These are phyloP conservation scores for Cicer pinnatifidum DNA, from an alignment of 306 rosid genomes.

Conservation along the genomic window DNA sequence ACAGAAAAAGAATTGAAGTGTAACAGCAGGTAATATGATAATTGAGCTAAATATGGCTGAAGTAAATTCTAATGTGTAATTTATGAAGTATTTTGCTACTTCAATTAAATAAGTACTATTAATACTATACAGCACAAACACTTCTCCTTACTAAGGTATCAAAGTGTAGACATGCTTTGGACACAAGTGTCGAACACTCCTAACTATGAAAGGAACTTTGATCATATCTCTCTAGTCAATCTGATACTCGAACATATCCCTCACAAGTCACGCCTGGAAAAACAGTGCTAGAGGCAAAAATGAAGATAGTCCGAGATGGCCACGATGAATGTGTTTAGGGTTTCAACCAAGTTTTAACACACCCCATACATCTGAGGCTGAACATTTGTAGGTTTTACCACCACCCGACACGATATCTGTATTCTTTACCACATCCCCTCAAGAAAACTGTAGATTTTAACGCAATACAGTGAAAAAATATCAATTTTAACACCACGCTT, in stretches of 20 bases:
- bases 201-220: neutral
- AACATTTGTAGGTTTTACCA: neutral
- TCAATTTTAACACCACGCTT: neutral
- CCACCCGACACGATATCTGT: neutral
- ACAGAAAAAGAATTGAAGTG: conserved; percentile 30
- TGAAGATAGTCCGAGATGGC: neutral
- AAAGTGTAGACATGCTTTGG: neutral
- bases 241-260: neutral
- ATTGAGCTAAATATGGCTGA: conserved; percentile 12
- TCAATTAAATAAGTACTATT: neutral
- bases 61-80: neutral
- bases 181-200: neutral
- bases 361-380: neutral
- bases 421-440: neutral
- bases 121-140: neutral
- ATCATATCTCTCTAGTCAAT: neutral
- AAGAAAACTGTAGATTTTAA: neutral
- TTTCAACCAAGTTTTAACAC: neutral
- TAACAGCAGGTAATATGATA: neutral
- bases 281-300: neutral
- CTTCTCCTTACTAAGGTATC: neutral
- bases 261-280: neutral
- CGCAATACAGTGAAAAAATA: neutral
- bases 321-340: neutral
- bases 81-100: neutral